Conservation (phyloP, 148 eudicot species). For the Polygonum maritimum region DNA sequence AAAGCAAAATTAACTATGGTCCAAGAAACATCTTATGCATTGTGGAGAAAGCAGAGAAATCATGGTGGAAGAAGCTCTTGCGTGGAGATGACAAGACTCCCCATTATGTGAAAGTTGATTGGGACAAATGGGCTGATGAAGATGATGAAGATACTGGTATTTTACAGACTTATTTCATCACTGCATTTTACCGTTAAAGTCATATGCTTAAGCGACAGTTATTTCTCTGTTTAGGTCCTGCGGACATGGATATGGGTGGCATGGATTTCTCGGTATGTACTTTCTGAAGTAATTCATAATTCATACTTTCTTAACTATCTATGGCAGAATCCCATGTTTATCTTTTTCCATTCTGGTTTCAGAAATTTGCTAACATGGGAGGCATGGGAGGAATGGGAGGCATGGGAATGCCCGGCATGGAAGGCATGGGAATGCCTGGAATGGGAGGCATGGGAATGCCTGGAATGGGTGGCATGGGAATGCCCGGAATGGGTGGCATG, state of each 20-base stretch:
- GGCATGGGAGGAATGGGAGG: slow-evolving; percentile 34
- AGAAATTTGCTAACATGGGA: slow-evolving; percentile 49
- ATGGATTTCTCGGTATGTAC: slow-evolving; percentile 81
- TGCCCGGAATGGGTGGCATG: slow-evolving; percentile 34
- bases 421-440: slow-evolving; percentile 23
- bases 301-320: not conserved
- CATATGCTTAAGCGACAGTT: too few species aligned
- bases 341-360: slow-evolving; percentile 5
- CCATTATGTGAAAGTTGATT: slow-evolving; percentile 88
- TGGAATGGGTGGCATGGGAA: slow-evolving; percentile 21
- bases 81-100: slow-evolving; percentile 72
- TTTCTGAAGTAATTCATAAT: not conserved
- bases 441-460: slow-evolving; percentile 28
- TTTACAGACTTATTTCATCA: not conserved
- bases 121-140: slow-evolving; percentile 99
- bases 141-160: slow-evolving; percentile 52
- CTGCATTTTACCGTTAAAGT: not conserved
- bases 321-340: not conserved
- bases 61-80: slow-evolving; percentile 84
- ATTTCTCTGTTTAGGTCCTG: slow-evolving; percentile 33
- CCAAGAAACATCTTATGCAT: slow-evolving; percentile 68
- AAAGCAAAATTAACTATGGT: slow-evolving; percentile 73
- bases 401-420: slow-evolving; percentile 19
- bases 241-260: slow-evolving; percentile 67
- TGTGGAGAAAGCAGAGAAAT: slow-evolving; percentile 68